phyloP scores from a whole-genome alignment of 169 alveolate species.

The Plasmodium yoelii region DNA sequence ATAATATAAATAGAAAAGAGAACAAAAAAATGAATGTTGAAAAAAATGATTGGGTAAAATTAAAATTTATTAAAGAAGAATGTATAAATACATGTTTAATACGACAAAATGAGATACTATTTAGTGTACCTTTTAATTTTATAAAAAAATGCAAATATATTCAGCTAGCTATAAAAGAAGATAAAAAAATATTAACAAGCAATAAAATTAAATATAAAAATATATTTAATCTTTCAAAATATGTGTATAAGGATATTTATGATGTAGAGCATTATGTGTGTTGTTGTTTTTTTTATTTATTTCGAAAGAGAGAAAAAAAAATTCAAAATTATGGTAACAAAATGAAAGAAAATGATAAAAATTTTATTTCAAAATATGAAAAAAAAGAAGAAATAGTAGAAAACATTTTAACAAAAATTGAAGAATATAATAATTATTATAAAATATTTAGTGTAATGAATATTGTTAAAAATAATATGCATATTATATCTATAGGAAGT shows the following conservation, averaged over 20 bases:
- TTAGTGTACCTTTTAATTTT: conserved; percentile 45
- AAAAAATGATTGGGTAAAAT: neutral
- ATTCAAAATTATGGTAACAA: too few relatives aligned
- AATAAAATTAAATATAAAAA: conserved; percentile 34
- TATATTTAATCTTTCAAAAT: conserved; percentile 9
- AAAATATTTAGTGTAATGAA: conserved; percentile 18
- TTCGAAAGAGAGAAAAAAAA: neutral
- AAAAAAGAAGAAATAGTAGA: neutral
- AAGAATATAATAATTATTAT: conserved; percentile 7
- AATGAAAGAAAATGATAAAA: too few relatives aligned
- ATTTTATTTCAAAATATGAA: neutral
- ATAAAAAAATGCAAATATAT: conserved; percentile 31
- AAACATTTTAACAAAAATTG: too few relatives aligned
- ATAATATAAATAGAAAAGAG: neutral
- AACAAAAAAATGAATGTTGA: neutral
- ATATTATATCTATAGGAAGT: conserved; percentile 16
- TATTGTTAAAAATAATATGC: conserved; percentile 7
- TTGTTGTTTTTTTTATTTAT: conserved; percentile 23
- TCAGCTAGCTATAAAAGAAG: conserved; percentile 15
- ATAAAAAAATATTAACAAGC: conserved; percentile 10
- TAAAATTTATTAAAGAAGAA: conserved; percentile 15
- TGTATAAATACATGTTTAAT: conserved; percentile 10
- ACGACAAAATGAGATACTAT: conserved; percentile 10
- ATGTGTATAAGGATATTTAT: conserved; percentile 21
- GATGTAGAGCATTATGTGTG: neutral